Evolutionary conservation across 306 rosid genomes (phyloP), one percentile per base, ranked within the genome.

Genomic region (Lathyrus tuberosus): DNA sequence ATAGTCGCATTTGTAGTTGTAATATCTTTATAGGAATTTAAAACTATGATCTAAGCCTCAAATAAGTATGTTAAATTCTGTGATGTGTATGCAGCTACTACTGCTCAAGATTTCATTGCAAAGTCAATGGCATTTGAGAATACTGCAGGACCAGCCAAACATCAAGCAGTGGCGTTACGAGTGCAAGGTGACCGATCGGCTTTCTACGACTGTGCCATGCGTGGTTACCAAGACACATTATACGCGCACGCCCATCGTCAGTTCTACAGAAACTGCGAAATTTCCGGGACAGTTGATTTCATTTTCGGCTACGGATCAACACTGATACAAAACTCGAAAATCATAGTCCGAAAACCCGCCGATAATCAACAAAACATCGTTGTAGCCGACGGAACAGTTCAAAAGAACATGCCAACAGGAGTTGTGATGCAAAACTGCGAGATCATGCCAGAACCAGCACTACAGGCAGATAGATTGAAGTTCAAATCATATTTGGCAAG

Each of bases 111-210:
- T 9, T 93, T 93, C 84, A 70, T 88, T 0, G 82, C 76, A 49
- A 88, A 80, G 79, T 40, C 77, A 16, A 90, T 90, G 40, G 87
- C 80, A 69, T 84, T 93, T 56, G 73, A 46, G 41, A 93, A 93
- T 93, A 86, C 87, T 0, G 98, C 98, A 0, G 98, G 98, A 0
- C 78, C 96, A 0, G 31, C 40, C 13, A 89, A 85, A 33, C 91
- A 86, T 60, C 98, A 88, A 62, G 93, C 96, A 2, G 98, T 93
- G 71, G 96, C 98, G 2, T 84, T 93, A 4, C 84, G 88, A 0
- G 86, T 86, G 11, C 91, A 79, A 60, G 83, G 86, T 5, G 96
- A 76, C 24, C 74, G 30, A 31, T 80, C 91, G 0, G 87, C 78
- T 0, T 69, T 93, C 83, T 83, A 52, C 75, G 82, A 90, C 67